Conservation (phyloP, 371 early-diverging fungal species). For the Choanephora cucurbitarum region DNA sequence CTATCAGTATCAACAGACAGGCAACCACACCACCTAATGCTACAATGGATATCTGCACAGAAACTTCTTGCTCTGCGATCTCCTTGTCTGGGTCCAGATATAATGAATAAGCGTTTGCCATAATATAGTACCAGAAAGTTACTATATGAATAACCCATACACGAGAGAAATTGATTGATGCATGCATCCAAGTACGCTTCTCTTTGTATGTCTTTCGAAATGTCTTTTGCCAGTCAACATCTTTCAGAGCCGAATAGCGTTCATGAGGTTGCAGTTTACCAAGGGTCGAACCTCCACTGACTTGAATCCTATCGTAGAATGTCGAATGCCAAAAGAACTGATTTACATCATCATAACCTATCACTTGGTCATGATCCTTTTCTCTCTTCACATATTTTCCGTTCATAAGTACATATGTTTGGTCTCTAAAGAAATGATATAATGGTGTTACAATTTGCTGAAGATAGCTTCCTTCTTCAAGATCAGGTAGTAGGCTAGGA, state of each 20-base stretch:
- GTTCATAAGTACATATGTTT: slow-evolving; percentile 71
- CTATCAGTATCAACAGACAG: slow-evolving; percentile 65
- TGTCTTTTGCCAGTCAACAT: slow-evolving; percentile 72
- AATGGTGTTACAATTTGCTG: slow-evolving; percentile 74
- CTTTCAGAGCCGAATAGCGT: slow-evolving; percentile 64
- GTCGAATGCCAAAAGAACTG: slow-evolving; percentile 85
- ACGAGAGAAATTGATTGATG: slow-evolving; percentile 84
- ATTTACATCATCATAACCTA: slow-evolving; percentile 92
- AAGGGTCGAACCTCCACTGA: slow-evolving; percentile 53
- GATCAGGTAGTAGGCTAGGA: slow-evolving; percentile 30
- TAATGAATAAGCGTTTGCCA: slow-evolving; percentile 71
- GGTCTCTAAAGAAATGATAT: slow-evolving; percentile 78
- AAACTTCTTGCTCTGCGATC: slow-evolving; percentile 41
- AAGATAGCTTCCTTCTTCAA: slow-evolving; percentile 72
- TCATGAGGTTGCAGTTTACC: slow-evolving; percentile 65
- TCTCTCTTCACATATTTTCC: slow-evolving; percentile 78
- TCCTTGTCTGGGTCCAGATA: slow-evolving; percentile 53
- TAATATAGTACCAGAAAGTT: slow-evolving; percentile 82
- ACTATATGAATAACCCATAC: slow-evolving; percentile 88
- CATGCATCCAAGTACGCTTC: slow-evolving; percentile 82
- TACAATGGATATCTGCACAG: slow-evolving; percentile 69
- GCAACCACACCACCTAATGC: slow-evolving; percentile 79
- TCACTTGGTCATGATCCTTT: slow-evolving; percentile 75
- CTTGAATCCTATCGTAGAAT: slow-evolving; percentile 60
- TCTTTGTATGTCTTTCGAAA: slow-evolving; percentile 89